Evolutionary conservation across 306 rosid species (phyloP), one percentile per base, ranked within the genome.

Genomic region (Trifolium dubium): DNA sequence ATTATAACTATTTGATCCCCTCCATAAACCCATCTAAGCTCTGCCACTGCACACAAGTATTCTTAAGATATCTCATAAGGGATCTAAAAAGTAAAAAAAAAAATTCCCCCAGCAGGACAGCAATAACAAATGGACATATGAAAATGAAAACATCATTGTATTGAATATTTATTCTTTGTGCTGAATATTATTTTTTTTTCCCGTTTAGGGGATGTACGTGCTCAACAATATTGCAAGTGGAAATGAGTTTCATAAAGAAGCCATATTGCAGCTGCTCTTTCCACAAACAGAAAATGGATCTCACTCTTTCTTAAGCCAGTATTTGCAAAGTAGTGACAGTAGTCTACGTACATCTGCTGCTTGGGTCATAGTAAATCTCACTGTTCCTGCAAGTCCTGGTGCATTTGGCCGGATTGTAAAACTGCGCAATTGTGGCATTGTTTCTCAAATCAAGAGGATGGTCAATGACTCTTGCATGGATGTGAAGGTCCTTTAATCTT

Each of bases 291-390:
- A 85, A 31, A 81, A 72, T 28, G 89, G 68, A 61, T 60, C 75
- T 60, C 86, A 71, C 75, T 81, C 88, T 68, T 84, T 89, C 79
- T 68, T 92, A 66, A 69, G 78, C 55, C 81, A 82, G 84, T 88
- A 84, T 78, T 81, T 89, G 83, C 93, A 80, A 81, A 88, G 89
- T 78, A 82, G 67, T 73, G 83, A 92, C 74, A 79, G 80, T 69
- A 86, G 69, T 54, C 77, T 89, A 74, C 92, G 96, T 18, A 77
- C 86, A 8, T 88, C 89, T 75, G 75, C 89, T 51, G 72, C 86
- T 76, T 92, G 97, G 97, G 75, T 86, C 73, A 74, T 92, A 65
- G 82, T 89, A 71, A 92, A 92, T 85, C 90, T 92, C 69, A 88
- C 89, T 72, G 56, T 83, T 72, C 92, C 92, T 76, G 67, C 88